A percentile compares a stretch with the other conserved stretches of the same genome.
phyloP scores from a whole-genome alignment of 1,284 basidiomycete genomes.

The Cutaneotrichosporon sp. region DNA sequence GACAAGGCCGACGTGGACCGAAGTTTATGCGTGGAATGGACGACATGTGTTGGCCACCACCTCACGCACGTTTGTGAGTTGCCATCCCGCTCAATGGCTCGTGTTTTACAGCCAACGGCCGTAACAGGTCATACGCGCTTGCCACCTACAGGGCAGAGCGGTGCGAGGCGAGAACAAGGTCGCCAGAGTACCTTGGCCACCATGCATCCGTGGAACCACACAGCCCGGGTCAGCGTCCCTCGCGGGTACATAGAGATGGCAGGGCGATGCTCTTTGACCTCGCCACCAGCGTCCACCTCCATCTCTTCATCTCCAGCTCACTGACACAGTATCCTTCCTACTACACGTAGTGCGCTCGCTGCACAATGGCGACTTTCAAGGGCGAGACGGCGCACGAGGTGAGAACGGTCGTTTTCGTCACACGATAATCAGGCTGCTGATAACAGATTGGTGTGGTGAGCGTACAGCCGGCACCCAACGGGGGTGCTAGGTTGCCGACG shows the following conservation, averaged over 20 bases:
- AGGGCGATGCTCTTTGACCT: background rate
- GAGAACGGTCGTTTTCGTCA: background rate
- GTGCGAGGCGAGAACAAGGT: background rate
- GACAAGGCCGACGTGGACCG: background rate
- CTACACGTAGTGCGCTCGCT: background rate
- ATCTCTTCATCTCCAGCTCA: background rate
- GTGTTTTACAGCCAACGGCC: background rate
- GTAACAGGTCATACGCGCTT: background rate
- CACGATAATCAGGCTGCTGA: background rate
- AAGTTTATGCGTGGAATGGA: background rate
- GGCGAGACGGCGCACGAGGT: constrained; percentile 28
- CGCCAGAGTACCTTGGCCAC: background rate
- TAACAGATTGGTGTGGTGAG: constrained; percentile 18
- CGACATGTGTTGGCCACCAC: background rate
- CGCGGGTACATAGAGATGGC: background rate
- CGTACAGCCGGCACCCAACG: background rate
- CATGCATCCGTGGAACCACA: background rate
- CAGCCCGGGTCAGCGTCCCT: background rate
- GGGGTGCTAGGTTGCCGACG: background rate
- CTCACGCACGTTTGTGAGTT: background rate
- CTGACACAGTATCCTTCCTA: background rate
- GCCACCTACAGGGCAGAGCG: background rate
- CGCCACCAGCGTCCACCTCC: background rate
- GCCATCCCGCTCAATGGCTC: background rate
- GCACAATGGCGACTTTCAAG: constrained; percentile 15